Base-by-base conservation (phyloP, 116 monocot species). In the Zostera marina region DNA sequence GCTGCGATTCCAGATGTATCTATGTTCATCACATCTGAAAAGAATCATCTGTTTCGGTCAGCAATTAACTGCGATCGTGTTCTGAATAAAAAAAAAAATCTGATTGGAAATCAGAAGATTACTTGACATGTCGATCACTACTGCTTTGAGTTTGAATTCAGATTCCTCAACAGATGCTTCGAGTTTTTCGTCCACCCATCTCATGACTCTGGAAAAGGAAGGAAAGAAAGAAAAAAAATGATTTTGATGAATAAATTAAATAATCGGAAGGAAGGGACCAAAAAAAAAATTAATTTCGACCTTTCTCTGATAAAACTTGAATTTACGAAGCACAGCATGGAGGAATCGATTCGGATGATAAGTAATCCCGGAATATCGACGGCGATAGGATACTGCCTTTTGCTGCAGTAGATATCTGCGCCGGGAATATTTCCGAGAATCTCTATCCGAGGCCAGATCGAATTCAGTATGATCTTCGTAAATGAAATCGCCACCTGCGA, bases 81-180 rank as follows among this genome's bases (percentile, higher is more conserved):
- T n/a, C n/a, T n/a, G n/a, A n/a, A n/a, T n/a, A n/a, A n/a, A n/a
- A n/a, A n/a, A n/a, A n/a, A n/a, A n/a, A n/a, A n/a, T n/a, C n/a
- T n/a, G n/a, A n/a, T n/a, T n/a, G n/a, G n/a, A n/a, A n/a, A n/a
- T n/a, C n/a, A n/a, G n/a, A n/a, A n/a, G n/a, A 26, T 80, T 68
- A 87, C 92, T 92, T 68, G 92, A 83, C 87, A 92, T 81, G 63
- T 92, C 87, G 42, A 92, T 72, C 52, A 92, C 49, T 12, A 83
- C 52, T 2, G 72, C 70, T 51, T 70, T 45, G 42, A 72, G 59
- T 61, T 61, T 70, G 19, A 65, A 69, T 62, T 70, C 67, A 1
- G 54, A 51, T 41, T 74, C 69, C 22, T 73, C 76, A 12, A 66
- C 59, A 41, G 38, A n/a, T 41, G 21, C 16, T 44, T 71, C 59